Evolutionary conservation across 140 eudicot species (phyloP), one percentile per base, ranked within the genome.

Genomic region (Oenanthe javanica): DNA sequence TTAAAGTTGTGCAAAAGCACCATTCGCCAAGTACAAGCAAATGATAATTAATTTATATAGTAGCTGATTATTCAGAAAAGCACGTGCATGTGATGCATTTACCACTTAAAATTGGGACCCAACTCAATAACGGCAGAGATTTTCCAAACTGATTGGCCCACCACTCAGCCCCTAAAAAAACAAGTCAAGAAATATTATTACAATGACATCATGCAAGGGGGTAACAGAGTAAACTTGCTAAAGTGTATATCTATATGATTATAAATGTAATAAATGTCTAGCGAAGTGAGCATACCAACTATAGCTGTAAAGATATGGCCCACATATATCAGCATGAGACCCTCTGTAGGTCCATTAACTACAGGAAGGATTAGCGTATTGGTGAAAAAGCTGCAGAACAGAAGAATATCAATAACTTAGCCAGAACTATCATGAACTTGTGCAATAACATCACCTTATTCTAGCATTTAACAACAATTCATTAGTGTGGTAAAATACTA

Each of bases 341-440:
- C 99, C 82, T 94, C 99, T 2, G 97, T 94, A 42, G 99, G 99
- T 77, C 99, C 97, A 89, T 94, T 92, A 78, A 94, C 80, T 4
- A 84, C 97, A 4, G 97, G 99, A 82, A 94, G 99, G 81, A 94
- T 86, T 75, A 94, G 90, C 11, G 97, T 94, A 86, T 94, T 92
- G 87, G 97, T 94, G 82, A 94, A 94, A 84, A 79, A 92, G 87
- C 97, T 94, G 94, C 85, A 84, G 46, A 85, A 82, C 43, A 48
- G 19, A 83, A 73, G 77, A 48, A 66, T 76, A 67, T 78, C 6
- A 18, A 5, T 12, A 4, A 4, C 14, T 48, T 13, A 75, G 63
- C 23, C 42, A 75, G 59, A 25, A 23, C 6, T n/a, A 47, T n/a
- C 9, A 6, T 15, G 12, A 0, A 66, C 4, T 12, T 66, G 19